Conservation (phyloP, 345 rosid species). For the Citropsis articulata region DNA sequence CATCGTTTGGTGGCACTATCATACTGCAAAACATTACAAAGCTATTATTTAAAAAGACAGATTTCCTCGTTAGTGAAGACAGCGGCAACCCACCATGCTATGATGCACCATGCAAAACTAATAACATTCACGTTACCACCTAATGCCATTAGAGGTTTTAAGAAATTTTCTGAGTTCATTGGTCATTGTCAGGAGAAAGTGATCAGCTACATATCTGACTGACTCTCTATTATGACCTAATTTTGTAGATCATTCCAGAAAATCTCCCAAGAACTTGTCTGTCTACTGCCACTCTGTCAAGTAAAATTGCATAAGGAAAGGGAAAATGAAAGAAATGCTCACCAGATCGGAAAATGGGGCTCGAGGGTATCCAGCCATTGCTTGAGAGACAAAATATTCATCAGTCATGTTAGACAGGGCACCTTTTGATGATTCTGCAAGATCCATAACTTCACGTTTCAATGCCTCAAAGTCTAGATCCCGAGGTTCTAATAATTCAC, state of each 20-base stretch:
- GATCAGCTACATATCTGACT: background rate
- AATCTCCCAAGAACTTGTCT: background rate
- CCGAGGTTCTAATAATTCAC: slow-evolving; percentile 46
- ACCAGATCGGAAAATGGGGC: slow-evolving; percentile 88
- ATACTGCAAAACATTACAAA: background rate
- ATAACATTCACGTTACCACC: background rate
- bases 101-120: background rate
- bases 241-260: background rate
- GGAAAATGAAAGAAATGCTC: slow-evolving; percentile 16
- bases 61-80: background rate
- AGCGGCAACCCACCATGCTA: background rate
- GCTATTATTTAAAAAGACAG: background rate
- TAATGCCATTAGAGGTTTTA: background rate
- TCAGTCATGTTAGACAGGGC: slow-evolving; percentile 58
- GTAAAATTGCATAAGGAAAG: background rate
- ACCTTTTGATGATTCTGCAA: slow-evolving; percentile 50
- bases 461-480: slow-evolving; percentile 29
- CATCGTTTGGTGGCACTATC: background rate
- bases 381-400: slow-evolving; percentile 57
- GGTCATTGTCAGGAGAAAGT: background rate
- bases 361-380: slow-evolving; percentile 57
- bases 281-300: background rate
- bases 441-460: slow-evolving; percentile 56
- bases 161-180: background rate
- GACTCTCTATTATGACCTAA: background rate